Percentiles rank a stretch among this genome's conserved stretches.
These are phyloP conservation scores for Arthrobotrys pseudoclavata DNA, from an alignment of 2,329 filamentous ascomycete species.

Conservation along the genomic window DNA sequence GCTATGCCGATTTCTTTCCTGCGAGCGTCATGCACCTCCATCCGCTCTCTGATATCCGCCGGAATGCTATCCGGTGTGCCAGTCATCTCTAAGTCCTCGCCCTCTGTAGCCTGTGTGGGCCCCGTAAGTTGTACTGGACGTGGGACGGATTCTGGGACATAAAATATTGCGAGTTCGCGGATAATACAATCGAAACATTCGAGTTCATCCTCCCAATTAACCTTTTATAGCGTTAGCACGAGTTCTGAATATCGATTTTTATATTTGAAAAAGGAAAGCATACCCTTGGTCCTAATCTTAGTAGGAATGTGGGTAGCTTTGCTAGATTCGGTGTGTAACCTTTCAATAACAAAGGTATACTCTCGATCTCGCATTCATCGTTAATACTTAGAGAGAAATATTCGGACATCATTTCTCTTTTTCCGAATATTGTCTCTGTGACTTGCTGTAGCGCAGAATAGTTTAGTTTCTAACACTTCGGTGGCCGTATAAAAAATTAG, in stretches of 20 bases:
- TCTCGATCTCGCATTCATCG: conserved; percentile 79
- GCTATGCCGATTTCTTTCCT: conserved; percentile 79
- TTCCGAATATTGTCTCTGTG: conserved; percentile 35
- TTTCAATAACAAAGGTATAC: conserved; percentile 86
- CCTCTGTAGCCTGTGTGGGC: conserved; percentile 56
- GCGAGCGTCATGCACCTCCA: conserved; percentile 68
- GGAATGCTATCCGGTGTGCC: conserved; percentile 66
- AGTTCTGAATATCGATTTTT: not conserved
- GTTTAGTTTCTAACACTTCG: not conserved
- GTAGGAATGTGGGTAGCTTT: conserved; percentile 89
- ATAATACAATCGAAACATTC: conserved; percentile 87
- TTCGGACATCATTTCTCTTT: conserved; percentile 79
- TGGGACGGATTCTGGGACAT: conserved; percentile 87
- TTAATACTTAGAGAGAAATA: conserved; percentile 92
- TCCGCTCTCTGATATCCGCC: conserved; percentile 69
- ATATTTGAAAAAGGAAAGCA: not conserved
- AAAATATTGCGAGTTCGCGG: conserved; percentile 88
- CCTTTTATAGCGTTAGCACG: conserved; percentile 67
- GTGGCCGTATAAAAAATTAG: conserved; percentile 48
- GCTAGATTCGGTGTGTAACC: conserved; percentile 87
- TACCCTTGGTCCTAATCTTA: conserved; percentile 80
- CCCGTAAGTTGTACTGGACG: conserved; percentile 65
- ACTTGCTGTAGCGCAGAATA: conserved; percentile 40
- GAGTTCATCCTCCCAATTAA: conserved; percentile 88
- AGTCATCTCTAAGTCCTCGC: conserved; percentile 63